Evolutionary conservation across 495 filamentous ascomycete species (phyloP).

Genomic region (Penicillium manginii): DNA sequence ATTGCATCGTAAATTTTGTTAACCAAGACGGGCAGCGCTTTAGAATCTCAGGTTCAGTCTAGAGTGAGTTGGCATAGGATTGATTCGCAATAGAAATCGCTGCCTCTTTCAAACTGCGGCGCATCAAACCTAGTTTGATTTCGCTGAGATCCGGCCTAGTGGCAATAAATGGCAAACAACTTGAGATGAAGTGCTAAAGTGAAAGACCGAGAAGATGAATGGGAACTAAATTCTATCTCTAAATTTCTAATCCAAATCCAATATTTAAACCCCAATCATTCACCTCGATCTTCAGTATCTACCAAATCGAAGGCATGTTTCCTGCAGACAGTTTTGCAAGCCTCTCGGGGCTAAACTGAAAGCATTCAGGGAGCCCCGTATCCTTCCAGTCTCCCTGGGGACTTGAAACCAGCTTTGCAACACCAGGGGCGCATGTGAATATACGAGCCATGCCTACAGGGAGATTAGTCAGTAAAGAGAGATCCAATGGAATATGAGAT

Average conservation of each 20-base stretch:
- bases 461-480: not conserved
- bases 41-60: not conserved
- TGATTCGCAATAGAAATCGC: not conserved
- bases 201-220: too few relatives aligned
- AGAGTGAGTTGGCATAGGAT: not conserved
- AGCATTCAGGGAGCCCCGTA: constrained; percentile 36
- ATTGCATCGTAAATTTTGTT: too few relatives aligned
- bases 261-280: too few relatives aligned
- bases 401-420: constrained; percentile 31
- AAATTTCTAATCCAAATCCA: too few relatives aligned
- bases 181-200: too few relatives aligned
- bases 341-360: constrained; percentile 26
- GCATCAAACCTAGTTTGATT: too few relatives aligned
- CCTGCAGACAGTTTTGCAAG: constrained; percentile 20
- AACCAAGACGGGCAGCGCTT: not conserved
- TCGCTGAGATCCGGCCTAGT: not conserved
- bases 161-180: too few relatives aligned
- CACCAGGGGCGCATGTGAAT: constrained; percentile 36
- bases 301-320: constrained; percentile 31
- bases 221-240: too few relatives aligned
- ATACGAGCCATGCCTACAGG: constrained; percentile 37
- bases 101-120: too few relatives aligned
- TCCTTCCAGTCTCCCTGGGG: constrained; percentile 27
- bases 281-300: not conserved
- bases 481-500: not conserved